Evolutionary conservation across 192 early-diverging fungal species (phyloP), one percentile per base, ranked within the genome.

Genomic region (Helicostylum pulchrum): DNA sequence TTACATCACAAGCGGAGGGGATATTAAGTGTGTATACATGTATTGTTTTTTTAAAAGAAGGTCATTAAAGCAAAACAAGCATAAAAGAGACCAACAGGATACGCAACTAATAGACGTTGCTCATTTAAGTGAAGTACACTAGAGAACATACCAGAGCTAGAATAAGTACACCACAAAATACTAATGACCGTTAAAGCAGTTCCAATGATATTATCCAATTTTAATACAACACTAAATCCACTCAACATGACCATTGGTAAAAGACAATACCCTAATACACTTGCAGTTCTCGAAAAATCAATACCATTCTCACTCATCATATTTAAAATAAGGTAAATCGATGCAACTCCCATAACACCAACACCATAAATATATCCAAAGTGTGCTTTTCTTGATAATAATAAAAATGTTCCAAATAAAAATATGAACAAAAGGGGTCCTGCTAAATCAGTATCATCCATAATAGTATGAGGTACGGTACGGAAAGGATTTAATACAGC

Each of bases 341-440:
- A 88, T 7, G 89, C 59, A 44, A 90, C 91, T 23, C 97, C 97
- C 50, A 97, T 77, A 19, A 95, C 78, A 2, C 86, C 95, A 1
- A 98, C 88, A 26, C 94, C 97, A 65, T 99, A 99, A 45, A 99
- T 95, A 65, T 98, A 99, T 26, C 93, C 94, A 82, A 99, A 99
- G 73, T 98, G 92, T 46, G 86, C 81, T 75, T 97, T 97, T 56
- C 94, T 92, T 34, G 92, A 88, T 80, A 93, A 76, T 26, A 65
- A 44, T 36, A 97, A 75, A 65, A 92, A 94, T 5, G 90, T 90
- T 53, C 95, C 97, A 72, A 98, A 91, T 44, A 92, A 78, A 26
- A 98, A 77, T 65, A 88, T 88, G 72, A 99, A 98, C 36, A 99
- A 52, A 53, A 98, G 71, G 31, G 97, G 97, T 0, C 97, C 97